Evolutionary conservation across 305 asterid species (phyloP), one percentile per base, ranked within the genome.

Genomic region (Ajuga reptans): DNA sequence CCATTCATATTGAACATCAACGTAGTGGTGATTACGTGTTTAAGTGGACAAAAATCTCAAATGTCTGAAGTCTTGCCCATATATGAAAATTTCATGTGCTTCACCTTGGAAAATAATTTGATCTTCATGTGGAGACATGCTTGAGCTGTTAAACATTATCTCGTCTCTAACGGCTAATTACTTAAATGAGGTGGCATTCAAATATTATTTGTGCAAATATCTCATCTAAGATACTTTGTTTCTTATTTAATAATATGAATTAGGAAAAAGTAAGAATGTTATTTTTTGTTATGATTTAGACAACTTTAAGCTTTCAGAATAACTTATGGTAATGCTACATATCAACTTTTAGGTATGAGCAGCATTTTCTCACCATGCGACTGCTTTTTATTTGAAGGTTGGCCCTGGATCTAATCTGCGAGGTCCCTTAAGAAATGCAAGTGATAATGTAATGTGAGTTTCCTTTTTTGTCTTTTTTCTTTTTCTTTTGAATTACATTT

Each of bases 321-420:
- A 66, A 34, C 47, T 29, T 57, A 21, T 21, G 70, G 36, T 67
- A 39, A 62, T 73, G 64, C 37, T 56, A 71, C 18, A 60, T 63
- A 36, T 70, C 58, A 60, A 59, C 37, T 34, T 63, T 63, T 60
- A n/a, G 18, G 33, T 67, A 21, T 67, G 51, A 42, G 29, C 62
- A 59, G 42, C 57, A 64, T 73, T 68, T 61, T 33, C 79, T 78
- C 34, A 75, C 58, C 3, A 24, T 52, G 6, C 78, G 59, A 24
- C 69, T 60, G 58, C 73, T 75, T 69, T 78, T 71, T 43, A 14
- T 66, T 21, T 73, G 82, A 76, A 91, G 96, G 90, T 91, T 81
- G 97, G 93, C 51, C 91, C 87, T 74, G 97, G 93, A 72, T 91
- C 97, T 66, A 72, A 81, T 72, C 78, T 91, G 65, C 87, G 87